Percentiles rank a stretch among this genome's conserved stretches.
These are phyloP conservation scores for Penicillium coffeae DNA, from an alignment of 495 filamentous ascomycete species.

Conservation along the genomic window DNA sequence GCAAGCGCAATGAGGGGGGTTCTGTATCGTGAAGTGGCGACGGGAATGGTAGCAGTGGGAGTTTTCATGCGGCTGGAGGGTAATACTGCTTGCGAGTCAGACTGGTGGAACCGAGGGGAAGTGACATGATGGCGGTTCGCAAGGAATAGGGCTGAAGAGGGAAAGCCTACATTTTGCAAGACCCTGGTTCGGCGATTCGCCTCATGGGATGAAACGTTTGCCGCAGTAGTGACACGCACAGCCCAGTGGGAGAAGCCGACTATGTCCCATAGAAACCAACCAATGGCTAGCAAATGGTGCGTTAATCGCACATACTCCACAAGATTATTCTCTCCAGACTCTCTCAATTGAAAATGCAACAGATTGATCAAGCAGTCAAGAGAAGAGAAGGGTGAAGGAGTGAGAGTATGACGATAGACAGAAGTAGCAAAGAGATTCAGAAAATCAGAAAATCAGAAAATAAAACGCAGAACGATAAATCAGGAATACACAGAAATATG, in stretches of 20 bases:
- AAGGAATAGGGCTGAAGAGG: constrained; percentile 24
- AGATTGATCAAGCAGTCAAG: neutral
- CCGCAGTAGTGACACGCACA: constrained; percentile 27
- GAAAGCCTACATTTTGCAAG: constrained; percentile 10
- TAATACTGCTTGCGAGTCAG: constrained; percentile 19
- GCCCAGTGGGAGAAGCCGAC: constrained; percentile 24
- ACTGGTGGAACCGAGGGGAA: constrained; percentile 7
- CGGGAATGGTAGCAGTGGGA: constrained; percentile 2
- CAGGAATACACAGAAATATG: neutral
- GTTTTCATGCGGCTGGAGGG: constrained; percentile 14
- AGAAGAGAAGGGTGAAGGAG: neutral
- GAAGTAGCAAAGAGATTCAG: neutral
- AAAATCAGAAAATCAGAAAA: neutral
- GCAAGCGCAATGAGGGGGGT: constrained; percentile 5
- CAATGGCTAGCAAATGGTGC: constrained; percentile 27
- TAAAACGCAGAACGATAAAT: neutral
- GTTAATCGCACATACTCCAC: constrained; percentile 28
- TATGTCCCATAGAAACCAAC: constrained; percentile 37
- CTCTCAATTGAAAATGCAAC: neutral
- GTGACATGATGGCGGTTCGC: constrained; percentile 3
- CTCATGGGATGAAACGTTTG: constrained; percentile 31
- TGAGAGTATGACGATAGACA: too few species aligned
- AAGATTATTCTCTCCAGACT: neutral
- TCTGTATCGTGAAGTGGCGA: constrained; percentile 1
- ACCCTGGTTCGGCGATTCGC: constrained; percentile 28